Evolutionary conservation across 208 protist species (phyloP).

Genomic region (Trypanosoma cruzi): DNA sequence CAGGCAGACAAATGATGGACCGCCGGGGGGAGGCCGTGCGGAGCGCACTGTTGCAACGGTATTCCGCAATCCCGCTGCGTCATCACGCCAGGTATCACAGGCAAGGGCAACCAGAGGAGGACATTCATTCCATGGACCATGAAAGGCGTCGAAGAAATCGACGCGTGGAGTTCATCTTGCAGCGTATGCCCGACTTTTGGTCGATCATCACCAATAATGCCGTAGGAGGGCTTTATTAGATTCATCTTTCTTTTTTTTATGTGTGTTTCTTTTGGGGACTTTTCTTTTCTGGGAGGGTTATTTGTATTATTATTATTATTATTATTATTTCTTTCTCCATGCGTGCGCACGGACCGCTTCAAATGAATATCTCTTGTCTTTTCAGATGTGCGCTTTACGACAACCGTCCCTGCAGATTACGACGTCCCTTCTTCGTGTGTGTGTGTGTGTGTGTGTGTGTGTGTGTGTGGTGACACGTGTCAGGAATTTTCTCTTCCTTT

Average conservation of each 20-base stretch:
- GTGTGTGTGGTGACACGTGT: too few relatives aligned
- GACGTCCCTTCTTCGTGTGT: too few relatives aligned
- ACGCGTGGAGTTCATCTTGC: not conserved
- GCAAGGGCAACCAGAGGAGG: not conserved
- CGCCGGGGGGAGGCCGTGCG: slow-evolving; percentile 6
- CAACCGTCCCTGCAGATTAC: too few relatives aligned
- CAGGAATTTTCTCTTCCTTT: slow-evolving; percentile 10
- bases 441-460: too few relatives aligned
- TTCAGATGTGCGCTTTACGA: too few relatives aligned
- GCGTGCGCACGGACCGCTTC: not conserved
- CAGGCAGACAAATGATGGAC: not conserved
- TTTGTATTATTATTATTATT: slow-evolving; percentile 1
- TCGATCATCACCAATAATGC: not conserved
- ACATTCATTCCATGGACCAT: not conserved
- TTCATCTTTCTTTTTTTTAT: too few relatives aligned
- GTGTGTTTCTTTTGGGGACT: too few relatives aligned
- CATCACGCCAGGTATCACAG: not conserved
- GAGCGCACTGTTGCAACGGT: not conserved
- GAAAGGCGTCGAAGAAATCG: not conserved
- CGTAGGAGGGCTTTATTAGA: not conserved
- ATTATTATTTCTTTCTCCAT: slow-evolving; percentile 3
- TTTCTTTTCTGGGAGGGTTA: slow-evolving; percentile 2
- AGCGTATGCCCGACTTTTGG: slow-evolving; percentile 13
- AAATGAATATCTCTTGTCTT: not conserved
- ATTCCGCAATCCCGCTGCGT: too few relatives aligned